phyloP scores from a whole-genome alignment of 2,329 filamentous ascomycete genomes.

The Aspergillus sp. region DNA sequence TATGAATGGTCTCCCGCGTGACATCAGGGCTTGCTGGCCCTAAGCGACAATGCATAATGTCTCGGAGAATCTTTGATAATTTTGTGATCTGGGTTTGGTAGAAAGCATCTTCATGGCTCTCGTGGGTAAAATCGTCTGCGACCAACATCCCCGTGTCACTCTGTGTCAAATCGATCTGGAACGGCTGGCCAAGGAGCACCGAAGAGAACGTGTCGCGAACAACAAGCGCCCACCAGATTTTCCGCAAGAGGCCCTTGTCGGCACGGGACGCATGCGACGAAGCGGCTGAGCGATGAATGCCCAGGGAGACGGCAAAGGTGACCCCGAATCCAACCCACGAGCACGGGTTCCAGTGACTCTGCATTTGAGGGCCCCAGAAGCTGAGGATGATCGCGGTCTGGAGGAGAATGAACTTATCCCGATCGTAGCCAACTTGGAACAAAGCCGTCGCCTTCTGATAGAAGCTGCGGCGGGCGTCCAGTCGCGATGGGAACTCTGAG shows the following conservation, averaged over 20 bases:
- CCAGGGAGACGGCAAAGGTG: conserved; percentile 1
- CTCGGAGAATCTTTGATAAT: conserved; percentile 1
- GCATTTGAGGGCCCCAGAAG: neutral
- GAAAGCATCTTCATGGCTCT: neutral
- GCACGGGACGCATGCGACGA: neutral
- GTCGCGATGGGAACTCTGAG: neutral
- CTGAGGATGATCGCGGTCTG: neutral
- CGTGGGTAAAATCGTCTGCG: conserved; percentile 1
- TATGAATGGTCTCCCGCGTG: neutral
- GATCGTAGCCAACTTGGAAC: conserved; percentile 1
- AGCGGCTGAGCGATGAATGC: neutral
- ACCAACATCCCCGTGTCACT: conserved; percentile 1
- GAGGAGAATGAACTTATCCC: neutral
- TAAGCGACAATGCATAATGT: conserved; percentile 1
- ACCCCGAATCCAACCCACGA: conserved; percentile 2
- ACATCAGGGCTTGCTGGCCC: neutral
- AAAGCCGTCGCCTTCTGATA: conserved; percentile 1
- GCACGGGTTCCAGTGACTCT: conserved; percentile 3
- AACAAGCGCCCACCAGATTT: conserved; percentile 1
- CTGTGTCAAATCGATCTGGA: conserved; percentile 1
- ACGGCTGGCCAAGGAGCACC: neutral
- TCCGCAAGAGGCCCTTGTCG: neutral
- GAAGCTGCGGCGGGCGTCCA: neutral
- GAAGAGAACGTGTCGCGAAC: neutral
- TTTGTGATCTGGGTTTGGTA: conserved; percentile 1